A percentile compares a stretch with the other conserved stretches of the same genome.
phyloP scores from a whole-genome alignment of 495 filamentous ascomycete genomes.

The Achaetomiella virescens region DNA sequence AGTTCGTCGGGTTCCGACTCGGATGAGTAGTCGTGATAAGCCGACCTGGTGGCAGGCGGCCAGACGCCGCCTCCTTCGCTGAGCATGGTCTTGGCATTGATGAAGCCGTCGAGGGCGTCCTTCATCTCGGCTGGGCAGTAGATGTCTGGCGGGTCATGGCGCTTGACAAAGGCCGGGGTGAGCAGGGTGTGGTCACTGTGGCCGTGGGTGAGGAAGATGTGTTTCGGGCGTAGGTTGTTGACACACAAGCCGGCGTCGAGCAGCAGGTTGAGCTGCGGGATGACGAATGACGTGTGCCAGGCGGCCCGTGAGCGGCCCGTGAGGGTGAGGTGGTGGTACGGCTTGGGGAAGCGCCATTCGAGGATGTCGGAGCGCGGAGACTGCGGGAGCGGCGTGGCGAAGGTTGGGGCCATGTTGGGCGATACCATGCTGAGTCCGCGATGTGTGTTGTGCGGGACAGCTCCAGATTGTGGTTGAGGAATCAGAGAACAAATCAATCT shows the following conservation, averaged over 20 bases:
- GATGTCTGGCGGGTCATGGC: constrained; percentile 30
- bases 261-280: constrained; percentile 35
- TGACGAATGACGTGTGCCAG: constrained; percentile 40
- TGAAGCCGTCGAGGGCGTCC: constrained; percentile 21
- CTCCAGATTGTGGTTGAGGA: background rate
- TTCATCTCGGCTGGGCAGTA: constrained; percentile 31
- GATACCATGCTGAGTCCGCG: background rate
- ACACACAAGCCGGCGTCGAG: constrained; percentile 34
- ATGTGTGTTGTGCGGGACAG: background rate
- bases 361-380: constrained; percentile 31
- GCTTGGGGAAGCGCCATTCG: constrained; percentile 35
- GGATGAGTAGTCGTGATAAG: background rate
- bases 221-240: constrained; percentile 33
- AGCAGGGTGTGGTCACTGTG: constrained; percentile 36
- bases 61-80: constrained; percentile 25
- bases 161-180: constrained; percentile 27
- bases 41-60: background rate
- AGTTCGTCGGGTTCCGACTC: background rate
- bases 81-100: constrained; percentile 25
- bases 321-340: constrained; percentile 28
- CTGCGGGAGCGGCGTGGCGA: constrained; percentile 33
- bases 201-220: constrained; percentile 39
- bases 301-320: constrained; percentile 35
- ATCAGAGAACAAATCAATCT: background rate
- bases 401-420: constrained; percentile 10